Conservation (phyloP, 371 early-diverging fungal species). For the Mortierella sp. region DNA sequence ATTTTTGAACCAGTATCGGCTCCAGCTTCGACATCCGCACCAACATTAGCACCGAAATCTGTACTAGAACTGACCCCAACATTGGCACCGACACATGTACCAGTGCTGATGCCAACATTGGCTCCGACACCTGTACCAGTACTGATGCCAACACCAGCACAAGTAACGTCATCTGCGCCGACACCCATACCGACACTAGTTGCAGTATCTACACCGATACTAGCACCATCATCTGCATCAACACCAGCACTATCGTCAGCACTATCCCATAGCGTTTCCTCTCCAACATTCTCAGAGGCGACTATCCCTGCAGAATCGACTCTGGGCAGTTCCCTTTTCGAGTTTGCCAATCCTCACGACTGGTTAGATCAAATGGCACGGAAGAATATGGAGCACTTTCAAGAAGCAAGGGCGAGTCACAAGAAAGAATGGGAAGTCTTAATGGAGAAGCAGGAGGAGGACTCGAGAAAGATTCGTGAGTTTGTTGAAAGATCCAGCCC, state of each 20-base stretch:
- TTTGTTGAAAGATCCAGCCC: slow-evolving; percentile 13
- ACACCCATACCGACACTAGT: too few relatives aligned
- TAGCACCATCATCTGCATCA: background rate
- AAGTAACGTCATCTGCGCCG: too few relatives aligned
- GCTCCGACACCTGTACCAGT: too few relatives aligned
- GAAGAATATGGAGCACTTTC: slow-evolving; percentile 10
- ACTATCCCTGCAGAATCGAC: background rate
- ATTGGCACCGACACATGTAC: too few relatives aligned
- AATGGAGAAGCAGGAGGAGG: slow-evolving; percentile 34
- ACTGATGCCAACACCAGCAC: too few relatives aligned
- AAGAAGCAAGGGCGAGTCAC: slow-evolving; percentile 10
- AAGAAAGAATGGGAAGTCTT: slow-evolving; percentile 16
- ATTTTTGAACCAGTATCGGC: too few relatives aligned
- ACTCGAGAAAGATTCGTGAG: slow-evolving; percentile 15
- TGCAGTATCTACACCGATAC: background rate
- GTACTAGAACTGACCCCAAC: too few relatives aligned
- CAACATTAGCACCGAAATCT: too few relatives aligned
- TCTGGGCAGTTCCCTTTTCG: slow-evolving; percentile 3
- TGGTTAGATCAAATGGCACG: slow-evolving; percentile 25
- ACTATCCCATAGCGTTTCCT: too few relatives aligned
- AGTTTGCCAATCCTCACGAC: slow-evolving; percentile 23
- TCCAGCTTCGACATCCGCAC: too few relatives aligned
- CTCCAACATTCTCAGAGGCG: background rate
- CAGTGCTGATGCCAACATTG: too few relatives aligned
- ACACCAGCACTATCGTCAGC: background rate